phyloP scores from a whole-genome alignment of 2,329 filamentous ascomycete species.

The Alternaria sp. region DNA sequence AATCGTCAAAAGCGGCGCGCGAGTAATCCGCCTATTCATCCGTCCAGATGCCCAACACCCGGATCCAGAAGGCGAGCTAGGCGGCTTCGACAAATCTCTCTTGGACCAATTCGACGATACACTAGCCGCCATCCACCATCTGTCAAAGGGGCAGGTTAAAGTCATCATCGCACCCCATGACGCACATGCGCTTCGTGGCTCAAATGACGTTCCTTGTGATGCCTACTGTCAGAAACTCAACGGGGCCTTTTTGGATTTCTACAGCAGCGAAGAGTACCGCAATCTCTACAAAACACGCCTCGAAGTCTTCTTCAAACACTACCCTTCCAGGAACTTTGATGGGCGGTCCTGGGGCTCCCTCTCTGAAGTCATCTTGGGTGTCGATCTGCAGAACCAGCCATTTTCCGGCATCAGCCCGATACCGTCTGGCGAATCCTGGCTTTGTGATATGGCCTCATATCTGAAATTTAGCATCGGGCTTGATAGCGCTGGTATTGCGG shows the following conservation, averaged over 20 bases:
- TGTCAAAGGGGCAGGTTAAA: conserved; percentile 48
- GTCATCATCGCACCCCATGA: conserved; percentile 50
- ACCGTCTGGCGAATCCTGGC: conserved; percentile 45
- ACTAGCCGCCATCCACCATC: conserved; percentile 45
- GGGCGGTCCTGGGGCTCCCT: conserved; percentile 42
- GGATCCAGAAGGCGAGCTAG: conserved; percentile 44
- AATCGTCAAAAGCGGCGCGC: conserved; percentile 40
- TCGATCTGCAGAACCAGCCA: conserved; percentile 48
- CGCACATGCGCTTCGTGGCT: conserved; percentile 43
- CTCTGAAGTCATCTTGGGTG: conserved; percentile 46
- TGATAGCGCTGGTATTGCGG: conserved; percentile 41
- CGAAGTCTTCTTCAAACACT: conserved; percentile 47
- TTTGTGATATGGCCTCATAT: conserved; percentile 47
- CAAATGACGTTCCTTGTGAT: conserved; percentile 46
- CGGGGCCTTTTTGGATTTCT: conserved; percentile 48
- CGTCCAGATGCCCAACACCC: conserved; percentile 38
- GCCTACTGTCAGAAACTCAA: conserved; percentile 45
- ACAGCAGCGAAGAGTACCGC: conserved; percentile 40
- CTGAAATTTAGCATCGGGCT: conserved; percentile 42
- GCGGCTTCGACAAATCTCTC: conserved; percentile 42
- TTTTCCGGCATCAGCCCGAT: conserved; percentile 49
- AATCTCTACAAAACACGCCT: conserved; percentile 44
- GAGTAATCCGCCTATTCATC: conserved; percentile 48
- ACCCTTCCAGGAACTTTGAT: conserved; percentile 46
- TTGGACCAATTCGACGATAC: conserved; percentile 49